These are phyloP conservation scores for Leishmania guyanensis DNA, from an alignment of 208 protist genomes.

Conservation along the genomic window DNA sequence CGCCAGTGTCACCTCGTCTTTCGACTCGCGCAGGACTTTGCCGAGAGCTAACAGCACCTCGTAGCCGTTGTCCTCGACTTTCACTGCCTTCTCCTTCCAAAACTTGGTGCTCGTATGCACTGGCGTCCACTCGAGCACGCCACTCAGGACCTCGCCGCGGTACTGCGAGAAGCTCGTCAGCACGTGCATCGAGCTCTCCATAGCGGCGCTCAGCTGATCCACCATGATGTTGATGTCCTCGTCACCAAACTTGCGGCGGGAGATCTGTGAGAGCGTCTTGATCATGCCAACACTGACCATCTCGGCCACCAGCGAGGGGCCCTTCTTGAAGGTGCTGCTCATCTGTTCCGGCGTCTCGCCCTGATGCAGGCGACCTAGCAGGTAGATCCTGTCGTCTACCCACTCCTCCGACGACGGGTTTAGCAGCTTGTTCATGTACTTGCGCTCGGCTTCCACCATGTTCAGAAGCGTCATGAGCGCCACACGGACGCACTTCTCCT, in stretches of 20 bases:
- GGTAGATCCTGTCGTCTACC: constrained; percentile 43
- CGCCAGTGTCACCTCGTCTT: constrained; percentile 66
- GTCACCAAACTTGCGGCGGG: constrained; percentile 89
- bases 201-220: constrained; percentile 52
- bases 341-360: constrained; percentile 20
- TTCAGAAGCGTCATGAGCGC: constrained; percentile 88
- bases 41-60: constrained; percentile 88
- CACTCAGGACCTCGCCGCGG: constrained; percentile 87
- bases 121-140: constrained; percentile 90
- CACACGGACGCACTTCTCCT: constrained; percentile 93
- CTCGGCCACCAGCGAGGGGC: constrained; percentile 79
- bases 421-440: constrained; percentile 55
- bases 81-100: constrained; percentile 91
- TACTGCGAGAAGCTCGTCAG: constrained; percentile 93
- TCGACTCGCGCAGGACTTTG: constrained; percentile 74
- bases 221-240: constrained; percentile 86
- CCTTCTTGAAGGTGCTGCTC: constrained; percentile 41
- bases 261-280: constrained; percentile 82
- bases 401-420: constrained; percentile 54
- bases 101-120: constrained; percentile 94
- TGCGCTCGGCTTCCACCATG: constrained; percentile 78
- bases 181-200: constrained; percentile 90
- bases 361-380: constrained; percentile 47
- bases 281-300: constrained; percentile 93
- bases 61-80: constrained; percentile 92